phyloP scores from a whole-genome alignment of 2,329 filamentous ascomycete genomes.

The Cadophora malorum region DNA sequence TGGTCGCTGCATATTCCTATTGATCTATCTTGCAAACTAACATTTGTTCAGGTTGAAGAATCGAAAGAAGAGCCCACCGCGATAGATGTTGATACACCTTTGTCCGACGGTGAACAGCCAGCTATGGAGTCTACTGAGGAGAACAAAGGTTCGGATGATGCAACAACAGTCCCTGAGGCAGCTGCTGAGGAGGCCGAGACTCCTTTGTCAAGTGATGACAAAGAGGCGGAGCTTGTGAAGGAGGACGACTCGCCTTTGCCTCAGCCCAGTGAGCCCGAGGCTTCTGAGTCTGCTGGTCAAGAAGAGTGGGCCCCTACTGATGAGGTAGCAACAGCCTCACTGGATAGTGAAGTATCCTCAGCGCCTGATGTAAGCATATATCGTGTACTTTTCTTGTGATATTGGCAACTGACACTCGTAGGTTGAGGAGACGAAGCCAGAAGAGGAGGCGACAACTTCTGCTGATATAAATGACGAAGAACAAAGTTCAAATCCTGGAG shows the following conservation, averaged over 20 bases:
- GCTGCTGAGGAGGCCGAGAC: background rate
- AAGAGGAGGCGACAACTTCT: background rate
- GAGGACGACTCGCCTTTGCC: background rate
- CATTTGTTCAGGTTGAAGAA: background rate
- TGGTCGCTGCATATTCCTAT: no score
- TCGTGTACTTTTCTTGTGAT: background rate
- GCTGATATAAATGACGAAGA: background rate
- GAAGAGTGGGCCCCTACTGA: background rate
- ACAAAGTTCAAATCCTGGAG: background rate
- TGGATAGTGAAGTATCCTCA: background rate
- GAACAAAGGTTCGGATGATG: background rate
- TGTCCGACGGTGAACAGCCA: background rate
- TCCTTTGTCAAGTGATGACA: background rate
- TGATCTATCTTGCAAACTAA: background rate
- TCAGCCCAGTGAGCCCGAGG: background rate
- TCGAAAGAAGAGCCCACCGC: background rate
- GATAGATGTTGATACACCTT: background rate
- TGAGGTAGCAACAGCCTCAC: background rate
- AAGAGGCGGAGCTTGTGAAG: background rate
- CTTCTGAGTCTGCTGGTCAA: background rate
- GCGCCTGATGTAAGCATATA: conserved; percentile 1
- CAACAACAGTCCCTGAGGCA: background rate
- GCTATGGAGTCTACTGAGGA: background rate
- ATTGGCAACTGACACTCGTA: background rate
- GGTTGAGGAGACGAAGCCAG: conserved; percentile 5